Evolutionary conservation across 2,329 filamentous ascomycete genomes (phyloP).

Genomic region (Exophiala lecanii-corni): DNA sequence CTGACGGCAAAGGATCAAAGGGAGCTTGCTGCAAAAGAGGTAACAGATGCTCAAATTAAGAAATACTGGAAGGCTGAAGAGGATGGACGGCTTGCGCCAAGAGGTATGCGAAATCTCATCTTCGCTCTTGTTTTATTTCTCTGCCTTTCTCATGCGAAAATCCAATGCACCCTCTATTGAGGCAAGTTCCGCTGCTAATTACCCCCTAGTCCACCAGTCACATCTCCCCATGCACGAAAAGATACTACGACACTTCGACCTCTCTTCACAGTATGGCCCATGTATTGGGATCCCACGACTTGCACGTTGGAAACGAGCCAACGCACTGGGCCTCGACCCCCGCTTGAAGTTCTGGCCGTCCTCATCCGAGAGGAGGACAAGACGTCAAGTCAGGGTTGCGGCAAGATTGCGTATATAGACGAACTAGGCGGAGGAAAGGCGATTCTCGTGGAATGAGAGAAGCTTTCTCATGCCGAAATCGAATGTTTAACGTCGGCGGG

Average conservation of each 20-base stretch:
- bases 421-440: slow-evolving; percentile 22
- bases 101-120: slow-evolving; percentile 46
- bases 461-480: neutral
- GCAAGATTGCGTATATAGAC: slow-evolving; percentile 25
- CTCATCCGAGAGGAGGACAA: slow-evolving; percentile 60
- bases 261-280: slow-evolving; percentile 85
- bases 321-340: slow-evolving; percentile 75
- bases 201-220: slow-evolving; percentile 63
- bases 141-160: neutral
- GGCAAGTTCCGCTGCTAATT: too few relatives aligned
- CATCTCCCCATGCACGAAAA: slow-evolving; percentile 71
- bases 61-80: slow-evolving; percentile 76
- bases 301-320: slow-evolving; percentile 83
- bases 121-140: neutral
- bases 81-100: slow-evolving; percentile 58
- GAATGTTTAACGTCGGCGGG: neutral
- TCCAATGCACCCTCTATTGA: neutral
- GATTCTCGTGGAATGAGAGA: slow-evolving; percentile 14
- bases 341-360: slow-evolving; percentile 84
- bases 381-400: slow-evolving; percentile 18
- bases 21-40: slow-evolving; percentile 51
- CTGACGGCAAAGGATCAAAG: slow-evolving; percentile 30
- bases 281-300: slow-evolving; percentile 78
- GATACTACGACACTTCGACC: slow-evolving; percentile 85
- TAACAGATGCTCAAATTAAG: slow-evolving; percentile 65